Evolutionary conservation across 2,329 filamentous ascomycete species (phyloP), one percentile per base, ranked within the genome.

Genomic region (Epicoccum sorghinum): DNA sequence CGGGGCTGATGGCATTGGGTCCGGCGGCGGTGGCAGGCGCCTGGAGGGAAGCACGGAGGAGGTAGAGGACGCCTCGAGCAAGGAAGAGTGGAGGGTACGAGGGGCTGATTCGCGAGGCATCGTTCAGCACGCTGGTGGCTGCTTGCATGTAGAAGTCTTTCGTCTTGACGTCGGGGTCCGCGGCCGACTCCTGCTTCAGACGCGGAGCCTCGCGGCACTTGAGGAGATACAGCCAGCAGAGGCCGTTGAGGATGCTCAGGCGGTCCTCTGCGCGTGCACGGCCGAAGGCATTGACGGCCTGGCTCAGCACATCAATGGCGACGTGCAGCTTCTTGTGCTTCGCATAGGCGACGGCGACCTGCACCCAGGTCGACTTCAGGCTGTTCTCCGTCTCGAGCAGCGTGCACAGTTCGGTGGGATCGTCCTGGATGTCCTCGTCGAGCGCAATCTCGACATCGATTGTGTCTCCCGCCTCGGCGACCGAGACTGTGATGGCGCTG

Each of bases 281-380:
- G 51, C 82, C 83, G 67, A 91, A 86, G 65, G 89, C 90, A 57
- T 84, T 83, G 64, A 91, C 81, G 43, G 90, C 91, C 67, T 90
- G 89, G 44, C 87, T 86, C 63, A 89, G 75, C 49, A 89, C 86
- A 58, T 88, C 86, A 57, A 89, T 84, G 46, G 86, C 86, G 78
- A 95, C 90, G 71, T 97, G 93, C 58, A 95, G 86, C 78, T 96
- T 96, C 71, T 89, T 88, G 78, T 96, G 91, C 79, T 98, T 99
- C 36, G 95, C 93, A 71, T 99, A 99, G 42, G 93, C 93, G 55
- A 98, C 83, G 37, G 96, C 90, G 62, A 98, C 95, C n/a, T 91
- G 93, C 82, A 99, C 93, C 96, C 96, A 99, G 65, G 96, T 96
- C 47, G 88, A 91, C 68, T 93, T 92, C 33, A 91, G 89, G 13